Evolutionary conservation across 306 rosid genomes (phyloP), one percentile per base, ranked within the genome.

Genomic region (Vigna angularis): DNA sequence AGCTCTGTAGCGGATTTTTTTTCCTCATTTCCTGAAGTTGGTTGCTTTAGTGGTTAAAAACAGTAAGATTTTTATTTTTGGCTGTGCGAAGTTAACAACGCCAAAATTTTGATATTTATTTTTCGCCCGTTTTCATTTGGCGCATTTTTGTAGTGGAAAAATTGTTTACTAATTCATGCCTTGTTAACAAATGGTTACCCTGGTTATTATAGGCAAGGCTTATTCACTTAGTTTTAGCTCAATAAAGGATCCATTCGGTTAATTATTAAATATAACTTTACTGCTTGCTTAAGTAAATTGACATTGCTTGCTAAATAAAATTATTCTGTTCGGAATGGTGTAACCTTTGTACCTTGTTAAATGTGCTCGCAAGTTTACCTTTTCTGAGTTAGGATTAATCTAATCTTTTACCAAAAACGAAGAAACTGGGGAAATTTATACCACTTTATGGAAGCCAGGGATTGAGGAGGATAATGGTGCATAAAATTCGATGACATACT

Each of bases 81-180:
- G 51, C 74, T 49, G 51, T 70, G 72, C 63, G 22, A 78, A 20
- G 58, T 70, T 82, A 63, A 56, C 73, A 74, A 82, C 57, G 66
- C 73, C 76, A 74, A 74, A 82, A 38, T 85, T 82, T 85, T 78
- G 82, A 78, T 32, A n/a, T 85, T 26, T 26, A 2, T 81, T 51
- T 76, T 50, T 68, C 68, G 49, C 51, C 71, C 18, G 34, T 53
- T 56, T 71, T 28, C 66, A 42, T 77, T 50, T 81, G 71, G 78
- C 72, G 70, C 65, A 49, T 34, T 78, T 70, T 48, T 79, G 63
- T 74, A 34, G 82, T 44, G 74, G 47, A 45, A 7, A 71, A 36
- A 28, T 34, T 61, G 47, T 55, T 56, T 56, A 36, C 47, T 56
- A 61, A 57, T 59, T 57, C 68, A 59, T 70, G 62, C 34, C 16